Evolutionary conservation across 257 asterid species (phyloP), one percentile per base, ranked within the genome.

Genomic region (Catharanthus roseus): DNA sequence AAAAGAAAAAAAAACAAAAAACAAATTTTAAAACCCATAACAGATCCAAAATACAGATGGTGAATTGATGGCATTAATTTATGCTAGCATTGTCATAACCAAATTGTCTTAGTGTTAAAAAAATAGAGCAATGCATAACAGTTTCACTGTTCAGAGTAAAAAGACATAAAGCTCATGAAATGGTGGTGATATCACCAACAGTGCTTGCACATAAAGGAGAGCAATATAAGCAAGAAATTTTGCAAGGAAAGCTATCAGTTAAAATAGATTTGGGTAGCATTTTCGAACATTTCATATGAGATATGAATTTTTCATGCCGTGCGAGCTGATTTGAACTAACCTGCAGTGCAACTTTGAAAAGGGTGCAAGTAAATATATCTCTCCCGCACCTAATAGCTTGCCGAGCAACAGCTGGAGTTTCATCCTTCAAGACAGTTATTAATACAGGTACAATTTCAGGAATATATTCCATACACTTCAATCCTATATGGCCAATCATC

Each of bases 361-460:
- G 86, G 69, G 90, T 80, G 50, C 79, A 74, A 42, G 91, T 88
- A 79, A 93, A 93, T 74, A 93, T 84, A 76, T 86, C 96, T 73
- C 79, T 80, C 33, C 92, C 93, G 58, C 91, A 93, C 68, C 84
- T 76, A 74, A 93, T 89, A 73, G 96, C 95, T 82, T 93, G 98
- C 38, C 97, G 88, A 82, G 92, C 96, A 81, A 89, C 99, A 72
- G 99, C 92, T 5, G 97, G 97, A 61, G 86, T 84, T 55, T 85
- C 96, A 63, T 93, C 99, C 67, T 82, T 85, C 85, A 91, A 71
- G 76, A 82, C 85, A 72, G 86, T 82, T 38, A 88, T 79, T 68
- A 93, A 79, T 51, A 82, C 88, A 34, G 97, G 98, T 61, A 93
- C 78, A 21, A 91, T 86, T 78, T 89, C 96, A 73, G 97, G 96